Evolutionary conservation across 2,329 filamentous ascomycete species (phyloP), one percentile per base, ranked within the genome.

Genomic region (Sporothrix luriei): DNA sequence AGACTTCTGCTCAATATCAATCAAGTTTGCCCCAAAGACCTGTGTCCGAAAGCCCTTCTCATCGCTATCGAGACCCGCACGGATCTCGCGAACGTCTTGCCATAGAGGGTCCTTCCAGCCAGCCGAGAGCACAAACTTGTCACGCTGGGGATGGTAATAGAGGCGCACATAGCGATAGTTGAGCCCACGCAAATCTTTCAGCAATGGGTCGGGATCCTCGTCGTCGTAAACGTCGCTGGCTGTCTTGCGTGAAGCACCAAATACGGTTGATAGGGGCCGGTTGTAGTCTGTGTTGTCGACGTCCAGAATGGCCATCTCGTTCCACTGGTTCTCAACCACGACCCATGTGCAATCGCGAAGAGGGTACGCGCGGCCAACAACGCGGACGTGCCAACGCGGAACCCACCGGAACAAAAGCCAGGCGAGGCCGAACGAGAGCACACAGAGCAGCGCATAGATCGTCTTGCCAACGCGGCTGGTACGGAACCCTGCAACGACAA

Each of bases 261-360:
- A 94, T 0, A 90, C 84, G 0, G 85, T 87, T 70, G 83, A 89
- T 69, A 87, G 76, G 3, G 83, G 82, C 70, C 83, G 86, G 64
- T 83, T 87, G 77, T 86, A 88, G 24, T 78, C 77, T 69, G 81
- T 82, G 19, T 78, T 79, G 49, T 84, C 83, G 14, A 98, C 84
- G 65, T 88, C 77, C 75, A 97, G 87, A n/a, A 95, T 87, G 14
- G 86, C 84, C 78, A 98, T 91, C 79, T 98, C 94, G 65, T 91
- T 91, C 94, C 95, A 98, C 84, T 98, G 93, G 76, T 99, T 97
- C 85, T 90, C 95, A 73, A 98, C 87, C 38, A 97, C 94, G 55
- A 97, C 90, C 95, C 96, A 99, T 71, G 91, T 85, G 76, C 92
- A 95, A 68, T 91, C 87, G 68, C 85, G 84, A 40, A 99, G 82